phyloP scores from a whole-genome alignment of 2,329 filamentous ascomycete genomes.

The Aspergillus proliferans region DNA sequence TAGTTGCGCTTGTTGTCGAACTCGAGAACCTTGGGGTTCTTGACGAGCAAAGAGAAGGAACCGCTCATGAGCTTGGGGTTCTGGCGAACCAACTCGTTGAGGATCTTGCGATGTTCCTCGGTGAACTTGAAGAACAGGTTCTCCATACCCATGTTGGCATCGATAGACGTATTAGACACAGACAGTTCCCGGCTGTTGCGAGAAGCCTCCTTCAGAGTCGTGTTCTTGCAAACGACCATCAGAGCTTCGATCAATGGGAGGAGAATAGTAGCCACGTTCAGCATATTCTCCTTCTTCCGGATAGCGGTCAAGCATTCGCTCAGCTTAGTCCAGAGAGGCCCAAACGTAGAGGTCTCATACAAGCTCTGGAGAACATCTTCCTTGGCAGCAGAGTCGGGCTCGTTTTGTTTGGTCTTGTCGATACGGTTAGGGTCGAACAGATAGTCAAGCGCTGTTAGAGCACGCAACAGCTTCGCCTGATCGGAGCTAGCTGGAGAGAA shows the following conservation, averaged over 20 bases:
- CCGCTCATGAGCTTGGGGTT: slow-evolving; percentile 98
- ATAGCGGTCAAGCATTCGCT: slow-evolving; percentile 85
- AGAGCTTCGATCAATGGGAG: slow-evolving; percentile 90
- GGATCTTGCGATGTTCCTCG: slow-evolving; percentile 91
- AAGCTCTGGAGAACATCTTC: slow-evolving; percentile 79
- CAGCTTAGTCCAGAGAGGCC: slow-evolving; percentile 83
- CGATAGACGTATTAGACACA: slow-evolving; percentile 69
- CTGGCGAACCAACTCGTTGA: slow-evolving; percentile 94
- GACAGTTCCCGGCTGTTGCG: slow-evolving; percentile 60
- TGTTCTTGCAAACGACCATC: slow-evolving; percentile 99
- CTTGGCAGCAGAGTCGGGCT: slow-evolving; percentile 58
- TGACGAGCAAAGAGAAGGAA: slow-evolving; percentile 89
- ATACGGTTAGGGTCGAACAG: slow-evolving; percentile 75
- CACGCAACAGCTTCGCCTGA: slow-evolving; percentile 88
- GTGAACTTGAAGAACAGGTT: slow-evolving; percentile 95
- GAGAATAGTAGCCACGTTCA: slow-evolving; percentile 93
- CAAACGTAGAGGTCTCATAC: slow-evolving; percentile 87
- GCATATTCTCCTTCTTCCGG: slow-evolving; percentile 85
- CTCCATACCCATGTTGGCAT: slow-evolving; percentile 65
- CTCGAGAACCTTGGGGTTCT: slow-evolving; percentile 97
- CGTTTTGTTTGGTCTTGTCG: slow-evolving; percentile 47
- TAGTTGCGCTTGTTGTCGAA: slow-evolving; percentile 99
- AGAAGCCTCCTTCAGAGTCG: slow-evolving; percentile 65
- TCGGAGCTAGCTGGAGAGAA: slow-evolving; percentile 95
- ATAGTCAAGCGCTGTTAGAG: slow-evolving; percentile 90